Conservation (phyloP, 2,329 filamentous ascomycete genomes). For the Pseudopithomyces maydicus region DNA sequence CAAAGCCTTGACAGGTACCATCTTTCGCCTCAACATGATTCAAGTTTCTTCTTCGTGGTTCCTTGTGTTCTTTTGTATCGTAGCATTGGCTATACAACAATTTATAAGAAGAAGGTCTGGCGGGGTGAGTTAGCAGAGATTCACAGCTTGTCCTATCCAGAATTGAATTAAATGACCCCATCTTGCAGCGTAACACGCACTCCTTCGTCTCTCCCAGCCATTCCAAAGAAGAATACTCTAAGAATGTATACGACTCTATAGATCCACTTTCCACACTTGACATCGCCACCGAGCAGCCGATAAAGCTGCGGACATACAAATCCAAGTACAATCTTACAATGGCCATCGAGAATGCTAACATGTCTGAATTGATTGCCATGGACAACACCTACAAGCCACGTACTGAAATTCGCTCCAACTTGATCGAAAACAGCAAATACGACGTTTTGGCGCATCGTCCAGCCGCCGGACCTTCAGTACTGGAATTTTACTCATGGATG, state of each 20-base stretch:
- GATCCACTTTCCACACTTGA: constrained; percentile 57
- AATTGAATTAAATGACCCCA: neutral
- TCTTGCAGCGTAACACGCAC: neutral
- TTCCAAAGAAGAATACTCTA: constrained; percentile 6
- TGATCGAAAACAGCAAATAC: constrained; percentile 52
- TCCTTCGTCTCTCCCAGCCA: neutral
- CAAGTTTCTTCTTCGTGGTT: neutral
- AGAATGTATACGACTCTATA: constrained; percentile 48
- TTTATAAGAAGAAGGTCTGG: neutral
- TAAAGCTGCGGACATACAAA: constrained; percentile 63
- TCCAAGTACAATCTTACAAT: constrained; percentile 68
- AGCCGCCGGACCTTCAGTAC: constrained; percentile 52
- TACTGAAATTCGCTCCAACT: constrained; percentile 53
- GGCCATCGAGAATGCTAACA: constrained; percentile 59
- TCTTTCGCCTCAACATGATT: neutral
- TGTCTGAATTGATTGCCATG: constrained; percentile 62
- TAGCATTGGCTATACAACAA: neutral
- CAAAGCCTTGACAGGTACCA: neutral
- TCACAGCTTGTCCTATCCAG: neutral
- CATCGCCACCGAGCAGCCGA: constrained; percentile 56
- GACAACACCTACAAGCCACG: constrained; percentile 64
- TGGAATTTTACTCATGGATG: constrained; percentile 63
- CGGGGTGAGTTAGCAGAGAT: neutral
- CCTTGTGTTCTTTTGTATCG: neutral
- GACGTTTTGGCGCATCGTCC: constrained; percentile 47